phyloP scores from a whole-genome alignment of 108 stramenopile species.

The Parmales sp. region DNA sequence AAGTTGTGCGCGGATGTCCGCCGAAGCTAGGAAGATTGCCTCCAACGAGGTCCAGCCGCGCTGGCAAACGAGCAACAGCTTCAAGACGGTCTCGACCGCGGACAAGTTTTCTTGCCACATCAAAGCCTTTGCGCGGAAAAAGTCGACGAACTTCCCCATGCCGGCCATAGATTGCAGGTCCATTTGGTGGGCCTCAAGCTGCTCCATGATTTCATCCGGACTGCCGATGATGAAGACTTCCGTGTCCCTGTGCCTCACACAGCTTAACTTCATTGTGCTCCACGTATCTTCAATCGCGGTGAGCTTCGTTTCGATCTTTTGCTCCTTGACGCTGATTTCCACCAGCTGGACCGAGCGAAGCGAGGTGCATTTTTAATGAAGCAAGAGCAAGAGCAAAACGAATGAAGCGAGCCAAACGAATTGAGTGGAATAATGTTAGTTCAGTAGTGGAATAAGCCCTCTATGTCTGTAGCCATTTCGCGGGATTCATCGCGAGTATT shows the following conservation, averaged over 20 bases:
- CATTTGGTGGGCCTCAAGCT: conserved; percentile 35
- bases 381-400: no score
- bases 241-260: conserved; percentile 19
- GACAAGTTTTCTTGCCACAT: conserved; percentile 25
- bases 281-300: conserved; percentile 24
- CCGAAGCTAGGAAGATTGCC: conserved; percentile 29
- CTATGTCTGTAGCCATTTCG: no score
- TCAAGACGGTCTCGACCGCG: conserved; percentile 21
- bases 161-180: conserved; percentile 28
- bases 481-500: no score
- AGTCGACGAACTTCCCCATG: conserved; percentile 30
- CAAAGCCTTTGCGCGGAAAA: conserved; percentile 23
- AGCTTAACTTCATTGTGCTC: conserved; percentile 9
- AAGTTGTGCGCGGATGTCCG: conserved; percentile 33
- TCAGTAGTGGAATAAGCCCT: no score
- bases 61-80: conserved; percentile 18
- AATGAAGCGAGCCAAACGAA: no score
- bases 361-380: no score
- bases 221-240: conserved; percentile 21
- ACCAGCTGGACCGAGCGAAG: no score
- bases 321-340: conserved; percentile 28
- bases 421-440: no score
- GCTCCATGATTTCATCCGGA: conserved; percentile 27
- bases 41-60: conserved; percentile 32
- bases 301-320: conserved; percentile 30